Base-by-base conservation (phyloP, 495 filamentous ascomycete genomes). In the Xanthoparmelia taractica region DNA sequence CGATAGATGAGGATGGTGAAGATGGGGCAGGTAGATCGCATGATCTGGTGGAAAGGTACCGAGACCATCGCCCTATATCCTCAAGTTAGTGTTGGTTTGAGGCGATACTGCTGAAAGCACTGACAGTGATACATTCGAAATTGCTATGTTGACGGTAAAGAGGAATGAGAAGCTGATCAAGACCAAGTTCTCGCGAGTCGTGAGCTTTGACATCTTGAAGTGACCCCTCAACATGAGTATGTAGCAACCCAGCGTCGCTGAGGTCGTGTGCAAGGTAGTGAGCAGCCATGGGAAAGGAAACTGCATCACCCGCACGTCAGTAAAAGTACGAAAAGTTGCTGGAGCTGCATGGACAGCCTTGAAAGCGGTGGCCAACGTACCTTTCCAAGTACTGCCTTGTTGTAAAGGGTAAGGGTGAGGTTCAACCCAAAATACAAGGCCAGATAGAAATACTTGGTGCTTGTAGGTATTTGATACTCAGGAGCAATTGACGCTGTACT, bases 141-240 rank as follows among this genome's bases (percentile, higher is more conserved):
- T 77, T 59, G 82, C 82, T 59, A 85, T 83, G 72, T 85, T 85
- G 69, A 82, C 68, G 29, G 82, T 83, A 69, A 82, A 85, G 5
- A 85, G 74, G 25, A 78, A 70, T 8, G 83, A 84, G 68, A 85
- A 85, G 10, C 75, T 67, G 11, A 79, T 64, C 31, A 84, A 72
- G 15, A 73, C 71, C 4, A 77, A 59, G 60, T 79, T 77, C 65
- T 84, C 80, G 5, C 71, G 73, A 15, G 70, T 65, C 0, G 73
- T 72, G 23, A 84, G 74, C 55, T 71, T 70, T 3, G 77, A 80
- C 58, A 82, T 66, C 41, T 73, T 72, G 61, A 84, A 78, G 17
- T 76, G 66, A 20, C 82, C 80, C 27, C 70, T 68, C 62, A 71
- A 67, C 40, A 82, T 66, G 38, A 83, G 74, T 61, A 74, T 63